A percentile compares a stretch with the other conserved stretches of the same genome.
Conservation (phyloP, 23 red algal species). For the Gracilaria caudata region DNA sequence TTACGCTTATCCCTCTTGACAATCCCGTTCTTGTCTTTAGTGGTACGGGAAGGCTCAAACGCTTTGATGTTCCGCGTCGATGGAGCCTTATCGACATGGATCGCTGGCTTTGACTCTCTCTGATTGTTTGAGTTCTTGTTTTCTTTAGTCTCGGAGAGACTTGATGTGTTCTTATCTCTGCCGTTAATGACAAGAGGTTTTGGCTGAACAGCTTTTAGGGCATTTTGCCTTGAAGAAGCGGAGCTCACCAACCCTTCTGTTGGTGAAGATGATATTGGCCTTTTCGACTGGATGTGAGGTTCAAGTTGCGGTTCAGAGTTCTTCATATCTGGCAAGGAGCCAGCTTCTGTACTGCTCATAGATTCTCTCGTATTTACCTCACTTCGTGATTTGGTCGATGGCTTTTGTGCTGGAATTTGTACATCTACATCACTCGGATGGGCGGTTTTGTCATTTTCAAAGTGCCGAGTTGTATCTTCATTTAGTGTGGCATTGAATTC, state of each 20-base stretch:
- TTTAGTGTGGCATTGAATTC: background rate
- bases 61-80: background rate
- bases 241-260: background rate
- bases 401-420: background rate
- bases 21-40: background rate
- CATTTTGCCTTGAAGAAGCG: background rate
- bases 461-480: background rate
- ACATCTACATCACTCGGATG: background rate
- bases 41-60: background rate
- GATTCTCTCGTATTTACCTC: background rate
- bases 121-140: background rate
- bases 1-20: background rate
- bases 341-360: background rate
- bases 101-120: background rate
- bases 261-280: background rate
- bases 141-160: background rate
- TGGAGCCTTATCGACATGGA: background rate
- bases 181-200: background rate
- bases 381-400: background rate
- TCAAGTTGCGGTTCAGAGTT: background rate
- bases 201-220: background rate
- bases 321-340: background rate
- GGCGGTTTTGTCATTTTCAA: background rate
- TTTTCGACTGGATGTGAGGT: background rate
- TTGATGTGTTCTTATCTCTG: background rate